Evolutionary conservation across 2,329 filamentous ascomycete genomes (phyloP).

Genomic region (Didymella pinodella): DNA sequence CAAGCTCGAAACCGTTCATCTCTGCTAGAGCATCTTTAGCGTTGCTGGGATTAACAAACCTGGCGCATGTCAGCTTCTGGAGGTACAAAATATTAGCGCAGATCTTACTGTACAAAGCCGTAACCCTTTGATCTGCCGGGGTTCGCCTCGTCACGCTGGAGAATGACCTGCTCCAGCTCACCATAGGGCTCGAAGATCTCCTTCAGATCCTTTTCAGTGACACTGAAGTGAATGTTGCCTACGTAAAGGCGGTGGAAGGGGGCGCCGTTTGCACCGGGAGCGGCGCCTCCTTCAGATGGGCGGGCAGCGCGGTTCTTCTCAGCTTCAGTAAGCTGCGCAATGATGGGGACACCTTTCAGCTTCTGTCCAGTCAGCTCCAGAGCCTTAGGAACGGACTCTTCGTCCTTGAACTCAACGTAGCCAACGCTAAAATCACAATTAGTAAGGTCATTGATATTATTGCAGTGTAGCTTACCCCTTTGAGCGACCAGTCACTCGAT

Average conservation of each 20-base stretch:
- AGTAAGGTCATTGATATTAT: conserved; percentile 37
- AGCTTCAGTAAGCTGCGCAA: conserved; percentile 96
- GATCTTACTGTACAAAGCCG: conserved; percentile 94
- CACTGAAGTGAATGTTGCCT: conserved; percentile 99
- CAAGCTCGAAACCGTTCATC: conserved; percentile 99
- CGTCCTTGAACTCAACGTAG: conserved; percentile 98
- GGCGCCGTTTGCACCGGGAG: conserved; percentile 77
- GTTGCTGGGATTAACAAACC: conserved; percentile 87
- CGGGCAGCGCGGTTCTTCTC: conserved; percentile 99
- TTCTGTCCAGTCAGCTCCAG: conserved; percentile 99
- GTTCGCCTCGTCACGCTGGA: conserved; percentile 92
- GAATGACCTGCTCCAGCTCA: conserved; percentile 94
- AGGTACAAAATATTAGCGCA: neutral
- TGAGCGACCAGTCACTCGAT: conserved; percentile 92
- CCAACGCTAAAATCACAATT: conserved; percentile 74
- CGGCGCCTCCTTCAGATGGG: conserved; percentile 66
- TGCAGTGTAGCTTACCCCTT: conserved; percentile 76
- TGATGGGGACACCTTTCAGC: conserved; percentile 97
- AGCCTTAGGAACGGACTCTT: conserved; percentile 91
- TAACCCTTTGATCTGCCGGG: conserved; percentile 72
- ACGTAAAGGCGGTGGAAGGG: conserved; percentile 99
- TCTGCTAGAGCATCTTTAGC: conserved; percentile 95
- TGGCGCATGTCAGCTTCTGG: conserved; percentile 57
- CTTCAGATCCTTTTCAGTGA: conserved; percentile 93
- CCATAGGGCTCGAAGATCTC: conserved; percentile 98